These are phyloP conservation scores for Debaryomycetaceae sp. DNA, from an alignment of 1,139 yeast species.

Conservation along the genomic window DNA sequence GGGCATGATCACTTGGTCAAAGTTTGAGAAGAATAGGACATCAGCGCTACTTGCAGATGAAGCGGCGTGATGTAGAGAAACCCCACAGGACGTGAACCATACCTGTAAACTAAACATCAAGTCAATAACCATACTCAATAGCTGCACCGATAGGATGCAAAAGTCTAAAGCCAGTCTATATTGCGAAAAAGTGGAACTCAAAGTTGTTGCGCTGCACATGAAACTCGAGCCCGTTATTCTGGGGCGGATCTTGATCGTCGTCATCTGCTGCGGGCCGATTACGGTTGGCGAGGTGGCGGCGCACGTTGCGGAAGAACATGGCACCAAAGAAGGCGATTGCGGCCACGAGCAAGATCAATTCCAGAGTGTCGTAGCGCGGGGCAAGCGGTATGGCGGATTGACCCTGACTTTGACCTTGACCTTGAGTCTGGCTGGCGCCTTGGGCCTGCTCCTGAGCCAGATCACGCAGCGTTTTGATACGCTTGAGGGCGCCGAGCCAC, in stretches of 20 bases:
- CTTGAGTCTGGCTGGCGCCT: background rate
- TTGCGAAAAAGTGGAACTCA: slow-evolving; percentile 28
- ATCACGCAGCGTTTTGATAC: slow-evolving; percentile 11
- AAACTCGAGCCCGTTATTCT: slow-evolving; percentile 9
- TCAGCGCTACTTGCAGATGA: too few relatives aligned
- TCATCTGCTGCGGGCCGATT: slow-evolving; percentile 1
- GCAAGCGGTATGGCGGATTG: too few relatives aligned
- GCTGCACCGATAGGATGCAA: too few relatives aligned
- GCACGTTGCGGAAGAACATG: slow-evolving; percentile 18
- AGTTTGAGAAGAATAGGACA: too few relatives aligned
- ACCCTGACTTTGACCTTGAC: too few relatives aligned
- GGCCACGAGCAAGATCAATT: slow-evolving; percentile 22
- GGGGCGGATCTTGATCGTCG: slow-evolving; percentile 3
- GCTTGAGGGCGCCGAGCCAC: slow-evolving; percentile 31
- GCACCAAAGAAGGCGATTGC: slow-evolving; percentile 19
- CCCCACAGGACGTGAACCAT: too few relatives aligned
- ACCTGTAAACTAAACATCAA: too few relatives aligned
- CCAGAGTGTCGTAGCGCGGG: slow-evolving; percentile 8
- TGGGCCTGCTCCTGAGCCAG: slow-evolving; percentile 2
- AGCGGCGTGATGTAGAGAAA: too few relatives aligned
- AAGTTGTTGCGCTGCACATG: slow-evolving; percentile 21
- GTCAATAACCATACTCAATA: too few relatives aligned
- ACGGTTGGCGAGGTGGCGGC: slow-evolving; percentile 10
- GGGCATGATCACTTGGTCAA: too few relatives aligned
- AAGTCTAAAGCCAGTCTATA: too few relatives aligned